Percentiles rank a stretch among this genome's conserved stretches.
Conservation (phyloP, 225 moss, liverwort and hornwort genomes). For the Takakia lepidozioides region DNA sequence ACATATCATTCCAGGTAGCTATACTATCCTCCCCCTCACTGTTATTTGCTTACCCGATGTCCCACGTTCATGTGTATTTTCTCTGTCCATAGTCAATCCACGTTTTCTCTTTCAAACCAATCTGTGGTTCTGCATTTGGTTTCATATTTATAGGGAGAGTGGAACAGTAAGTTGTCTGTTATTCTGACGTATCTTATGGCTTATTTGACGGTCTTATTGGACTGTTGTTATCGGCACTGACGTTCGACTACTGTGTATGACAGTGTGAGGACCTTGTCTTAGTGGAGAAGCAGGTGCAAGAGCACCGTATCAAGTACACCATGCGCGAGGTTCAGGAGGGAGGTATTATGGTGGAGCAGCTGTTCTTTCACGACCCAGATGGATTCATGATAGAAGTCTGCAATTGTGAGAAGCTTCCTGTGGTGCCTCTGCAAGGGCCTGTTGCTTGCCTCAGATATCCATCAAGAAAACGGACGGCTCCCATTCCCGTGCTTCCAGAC, state of each 20-base stretch:
- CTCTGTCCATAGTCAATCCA: background rate
- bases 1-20: constrained; percentile 80
- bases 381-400: constrained; percentile 93
- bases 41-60: background rate
- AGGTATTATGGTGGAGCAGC: constrained; percentile 63
- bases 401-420: constrained; percentile 67
- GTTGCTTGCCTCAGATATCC: constrained; percentile 19
- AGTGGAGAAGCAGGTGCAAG: constrained; percentile 55
- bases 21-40: background rate
- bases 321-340: constrained; percentile 36
- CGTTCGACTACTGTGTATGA: background rate
- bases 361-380: constrained; percentile 89
- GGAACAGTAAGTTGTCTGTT: background rate
- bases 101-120: background rate
- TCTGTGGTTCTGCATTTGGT: background rate
- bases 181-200: background rate
- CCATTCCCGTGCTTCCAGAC: background rate
- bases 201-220: background rate
- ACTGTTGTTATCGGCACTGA: background rate
- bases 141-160: background rate
- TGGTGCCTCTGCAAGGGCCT: constrained; percentile 41
- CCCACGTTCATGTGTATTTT: background rate
- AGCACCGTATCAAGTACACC: constrained; percentile 55
- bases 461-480: constrained; percentile 2
- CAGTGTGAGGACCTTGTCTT: constrained; percentile 57